These are phyloP conservation scores for Zasmidium citrigriseum DNA, from an alignment of 2,329 filamentous ascomycete species.

Conservation along the genomic window DNA sequence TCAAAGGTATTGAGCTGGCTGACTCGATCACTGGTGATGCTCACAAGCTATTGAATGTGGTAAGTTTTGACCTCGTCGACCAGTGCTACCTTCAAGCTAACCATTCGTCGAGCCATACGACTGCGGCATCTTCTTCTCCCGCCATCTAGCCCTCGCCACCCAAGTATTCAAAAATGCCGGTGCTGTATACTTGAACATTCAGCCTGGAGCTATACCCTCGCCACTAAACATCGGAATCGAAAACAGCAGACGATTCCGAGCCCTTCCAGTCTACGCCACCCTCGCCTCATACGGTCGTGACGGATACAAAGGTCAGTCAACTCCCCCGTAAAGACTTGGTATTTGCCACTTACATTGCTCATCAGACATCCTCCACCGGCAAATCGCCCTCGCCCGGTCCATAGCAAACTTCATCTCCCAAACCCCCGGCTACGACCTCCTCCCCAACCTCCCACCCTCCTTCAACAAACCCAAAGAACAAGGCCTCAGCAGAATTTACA, in stretches of 20 bases:
- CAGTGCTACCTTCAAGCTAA: background rate
- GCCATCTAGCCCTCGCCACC: constrained; percentile 58
- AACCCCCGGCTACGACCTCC: constrained; percentile 64
- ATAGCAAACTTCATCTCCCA: constrained; percentile 65
- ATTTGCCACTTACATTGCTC: constrained; percentile 58
- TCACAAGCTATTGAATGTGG: constrained; percentile 89
- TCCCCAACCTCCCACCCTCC: constrained; percentile 50
- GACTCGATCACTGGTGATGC: constrained; percentile 86
- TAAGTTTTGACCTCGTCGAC: background rate
- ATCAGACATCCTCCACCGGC: constrained; percentile 68
- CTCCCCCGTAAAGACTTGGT: constrained; percentile 82
- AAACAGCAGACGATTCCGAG: constrained; percentile 87
- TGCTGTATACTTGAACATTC: constrained; percentile 71
- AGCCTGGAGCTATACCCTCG: constrained; percentile 62
- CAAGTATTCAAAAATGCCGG: constrained; percentile 80
- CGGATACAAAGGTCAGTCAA: constrained; percentile 52
- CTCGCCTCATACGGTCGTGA: constrained; percentile 73
- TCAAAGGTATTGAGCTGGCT: constrained; percentile 72
- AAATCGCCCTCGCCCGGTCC: constrained; percentile 69
- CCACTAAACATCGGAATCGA: constrained; percentile 86
- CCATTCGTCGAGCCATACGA: constrained; percentile 66
- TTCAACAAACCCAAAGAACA: constrained; percentile 38
- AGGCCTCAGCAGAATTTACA: constrained; percentile 58
- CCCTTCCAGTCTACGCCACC: constrained; percentile 83
- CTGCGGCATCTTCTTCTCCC: constrained; percentile 84